Conservation (phyloP, 2,329 filamentous ascomycete genomes). For the Exophiala phaeomuriformis region DNA sequence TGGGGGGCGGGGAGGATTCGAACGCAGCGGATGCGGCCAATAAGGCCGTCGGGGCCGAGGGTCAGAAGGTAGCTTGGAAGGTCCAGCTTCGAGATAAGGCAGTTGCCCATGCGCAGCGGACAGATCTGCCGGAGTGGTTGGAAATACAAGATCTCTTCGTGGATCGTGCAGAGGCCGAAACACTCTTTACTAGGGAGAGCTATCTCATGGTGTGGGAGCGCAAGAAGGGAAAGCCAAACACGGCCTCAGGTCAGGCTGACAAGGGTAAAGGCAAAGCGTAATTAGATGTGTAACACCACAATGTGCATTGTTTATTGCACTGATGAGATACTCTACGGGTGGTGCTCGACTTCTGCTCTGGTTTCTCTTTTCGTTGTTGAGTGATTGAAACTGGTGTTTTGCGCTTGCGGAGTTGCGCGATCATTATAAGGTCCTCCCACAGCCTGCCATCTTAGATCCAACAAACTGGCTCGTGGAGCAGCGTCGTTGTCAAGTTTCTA, state of each 20-base stretch:
- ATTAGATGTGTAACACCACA: not conserved
- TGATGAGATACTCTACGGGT: too few species aligned
- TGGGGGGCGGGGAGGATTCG: constrained; percentile 44
- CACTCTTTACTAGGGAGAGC: constrained; percentile 85
- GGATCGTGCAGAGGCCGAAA: constrained; percentile 77
- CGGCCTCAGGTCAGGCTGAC: constrained; percentile 27
- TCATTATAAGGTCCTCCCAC: too few species aligned
- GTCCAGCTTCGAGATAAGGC: constrained; percentile 74
- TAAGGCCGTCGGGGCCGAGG: constrained; percentile 71
- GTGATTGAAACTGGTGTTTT: too few species aligned
- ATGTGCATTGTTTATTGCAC: too few species aligned
- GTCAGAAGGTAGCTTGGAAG: constrained; percentile 91
- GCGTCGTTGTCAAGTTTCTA: not conserved
- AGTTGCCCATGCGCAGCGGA: constrained; percentile 33
- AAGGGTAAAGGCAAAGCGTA: constrained; percentile 37
- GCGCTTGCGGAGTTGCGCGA: too few species aligned
- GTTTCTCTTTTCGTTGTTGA: too few species aligned
- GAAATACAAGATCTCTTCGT: constrained; percentile 92
- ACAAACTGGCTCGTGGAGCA: not conserved
- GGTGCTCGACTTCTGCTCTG: too few species aligned
- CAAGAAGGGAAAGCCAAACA: constrained; percentile 49
- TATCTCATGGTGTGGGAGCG: constrained; percentile 97
- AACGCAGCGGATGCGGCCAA: constrained; percentile 36
- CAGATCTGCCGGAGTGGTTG: constrained; percentile 68
- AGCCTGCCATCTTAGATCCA: too few species aligned